Evolutionary conservation across 768 basidiomycete species (phyloP), one percentile per base, ranked within the genome.

Genomic region (Leccinum sublutescens): DNA sequence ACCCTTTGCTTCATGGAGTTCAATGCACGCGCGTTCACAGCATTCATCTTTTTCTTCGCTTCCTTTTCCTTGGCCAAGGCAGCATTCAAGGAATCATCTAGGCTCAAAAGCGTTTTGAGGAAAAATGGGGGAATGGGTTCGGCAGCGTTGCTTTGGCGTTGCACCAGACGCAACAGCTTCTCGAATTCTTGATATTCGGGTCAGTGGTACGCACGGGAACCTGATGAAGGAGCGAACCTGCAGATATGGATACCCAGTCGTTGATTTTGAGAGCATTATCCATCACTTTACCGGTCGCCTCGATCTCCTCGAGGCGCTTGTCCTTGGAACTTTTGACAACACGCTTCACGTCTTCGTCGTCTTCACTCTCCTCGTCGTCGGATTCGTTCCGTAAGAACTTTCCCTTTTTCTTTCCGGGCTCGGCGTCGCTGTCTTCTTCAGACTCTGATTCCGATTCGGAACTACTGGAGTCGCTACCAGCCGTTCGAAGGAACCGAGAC

Each of bases 1-100:
- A 98, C 82, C 74, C 95, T 97, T 76, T 98, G 96, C 77, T 95
- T 98, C 87, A 98, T 90, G n/a, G 91, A 90, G 54, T 93, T 98
- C 64, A 98, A 82, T 2, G 95, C 93, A 68, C 92, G 95, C 43
- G 94, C 91, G 67, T 95, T 95, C 62, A 83, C 88, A 2, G 93
- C 90, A 64, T 95, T 96, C 88, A 95, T 93, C 78, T 97, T 98
- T 77, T 98, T 97, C 77, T 91, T 91, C 10, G 93, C 74, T 60
- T 89, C 88, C 74, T 95, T 96, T 75, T 97, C 95, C 72, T 91
- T 91, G 10, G 87, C 79, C 47, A 91, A 75, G 6, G 93, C 85
- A 25, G 75, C 77, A 64, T 85, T 88, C 65, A 97, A 76, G 10
- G 91, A 85, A 23, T 79, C 73, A 64, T 98, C 97, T 38, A 98